Base-by-base conservation (phyloP, 441 rosid genomes). In the Pelargonium australe region DNA sequence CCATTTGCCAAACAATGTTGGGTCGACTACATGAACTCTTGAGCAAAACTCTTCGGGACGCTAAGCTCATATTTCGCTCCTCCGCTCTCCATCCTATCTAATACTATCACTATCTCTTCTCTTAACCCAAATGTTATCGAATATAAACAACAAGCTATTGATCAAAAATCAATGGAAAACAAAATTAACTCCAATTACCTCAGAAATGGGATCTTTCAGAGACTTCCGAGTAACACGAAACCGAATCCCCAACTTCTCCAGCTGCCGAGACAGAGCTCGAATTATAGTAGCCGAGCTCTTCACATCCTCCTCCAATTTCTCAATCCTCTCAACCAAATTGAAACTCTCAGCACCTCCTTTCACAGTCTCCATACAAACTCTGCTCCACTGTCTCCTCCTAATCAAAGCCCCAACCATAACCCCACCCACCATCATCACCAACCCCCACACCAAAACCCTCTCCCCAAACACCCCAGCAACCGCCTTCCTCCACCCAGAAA, bases 211-310 rank as follows among this genome's bases (percentile, higher is more conserved):
- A 40, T 82, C 87, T 73, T 87, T 94, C 69, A 91, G 76, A 68
- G 95, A 41, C 67, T 79, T 89, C 51, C 96, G 80, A 1, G 91
- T 88, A 69, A 88, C 82, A 44, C 96, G 86, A 81, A 94, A 94
- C 70, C 91, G 83, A 60, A 86, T 84, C 44, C 95, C 97, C 49
- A 94, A 73, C 81, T 91, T 89, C 88, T 91, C 97, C 12, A 94
- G 81, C 82, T 88, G 96, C 76, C 91, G 83, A 0, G 97, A 91
- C 67, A 94, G 80, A 64, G 77, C 91, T 71, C 86, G 80, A 66
- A 88, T 80, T 43, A 88, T 83, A 1, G 89, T 76, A 5, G 75
- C 80, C 1, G 87, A 88, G 68, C 78, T 89, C 84, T 78, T 87
- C 70, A 85, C 74, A 77, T 94, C 96, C 72, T 89, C 92, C 73